phyloP scores from a whole-genome alignment of 1,139 yeast genomes.

The Kluyveromyces marxianus region DNA sequence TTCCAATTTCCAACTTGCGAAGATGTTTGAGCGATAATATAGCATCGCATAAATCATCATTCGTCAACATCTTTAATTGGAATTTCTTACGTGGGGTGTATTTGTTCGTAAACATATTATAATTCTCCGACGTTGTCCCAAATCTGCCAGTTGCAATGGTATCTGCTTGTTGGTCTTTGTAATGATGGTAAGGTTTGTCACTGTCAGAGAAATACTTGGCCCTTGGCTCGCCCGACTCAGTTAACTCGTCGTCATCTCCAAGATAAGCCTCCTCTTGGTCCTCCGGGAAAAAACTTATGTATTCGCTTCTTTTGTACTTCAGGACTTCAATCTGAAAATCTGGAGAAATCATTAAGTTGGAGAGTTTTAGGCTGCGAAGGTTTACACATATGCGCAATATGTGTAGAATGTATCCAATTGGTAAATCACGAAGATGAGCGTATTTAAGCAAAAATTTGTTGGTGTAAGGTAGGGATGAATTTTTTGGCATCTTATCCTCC shows the following conservation, averaged over 20 bases:
- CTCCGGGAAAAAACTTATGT: constrained; percentile 8
- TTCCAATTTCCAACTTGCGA: constrained; percentile 17
- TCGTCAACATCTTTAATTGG: neutral
- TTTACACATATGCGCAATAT: constrained; percentile 54
- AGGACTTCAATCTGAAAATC: constrained; percentile 44
- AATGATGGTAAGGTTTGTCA: constrained; percentile 20
- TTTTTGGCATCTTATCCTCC: too few relatives aligned
- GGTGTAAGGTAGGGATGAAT: constrained; percentile 35
- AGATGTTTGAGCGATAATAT: constrained; percentile 5
- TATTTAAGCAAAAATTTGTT: constrained; percentile 51
- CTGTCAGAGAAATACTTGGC: constrained; percentile 26
- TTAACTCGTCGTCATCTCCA: neutral
- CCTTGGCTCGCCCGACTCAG: constrained; percentile 13
- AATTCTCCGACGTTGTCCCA: neutral
- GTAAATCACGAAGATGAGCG: constrained; percentile 55
- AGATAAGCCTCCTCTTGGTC: constrained; percentile 1
- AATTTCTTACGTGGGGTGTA: constrained; percentile 1
- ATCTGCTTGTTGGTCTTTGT: constrained; percentile 9
- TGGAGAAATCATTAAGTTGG: constrained; percentile 46
- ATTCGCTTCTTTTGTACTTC: constrained; percentile 7
- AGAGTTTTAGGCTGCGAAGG: constrained; percentile 42
- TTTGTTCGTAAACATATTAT: constrained; percentile 2
- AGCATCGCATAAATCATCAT: neutral
- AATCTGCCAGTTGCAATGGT: constrained; percentile 12
- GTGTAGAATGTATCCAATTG: constrained; percentile 60